Conservation (phyloP, 345 rosid species). For the thale cress (Arabidopsis thaliana) region TAIR10.1 NC_003071.7:5921501-5922000, state of each 20-base stretch:
- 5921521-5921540: background rate
- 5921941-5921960: slow-evolving; percentile 1
- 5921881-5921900: background rate
- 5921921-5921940: slow-evolving; percentile 26
- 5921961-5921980: background rate
- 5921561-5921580: slow-evolving; percentile 7
- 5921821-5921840: slow-evolving; percentile 32
- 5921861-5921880: background rate
- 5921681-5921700: background rate
- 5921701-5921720: background rate
- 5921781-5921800: slow-evolving; percentile 27
- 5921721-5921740: background rate
- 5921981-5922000: background rate
- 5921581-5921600: background rate
- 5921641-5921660: slow-evolving; percentile 8
- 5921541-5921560: background rate
- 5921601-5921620: background rate
- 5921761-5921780: slow-evolving; percentile 10
- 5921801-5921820: slow-evolving; percentile 20
- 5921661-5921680: background rate
- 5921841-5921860: slow-evolving; percentile 7
- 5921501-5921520: no score
- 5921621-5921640: slow-evolving; percentile 1
- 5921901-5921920: slow-evolving; percentile 18
- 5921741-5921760: background rate